Conservation (phyloP, 768 basidiomycete species). For the Tylopilus plumbeoviolaceoides region DNA sequence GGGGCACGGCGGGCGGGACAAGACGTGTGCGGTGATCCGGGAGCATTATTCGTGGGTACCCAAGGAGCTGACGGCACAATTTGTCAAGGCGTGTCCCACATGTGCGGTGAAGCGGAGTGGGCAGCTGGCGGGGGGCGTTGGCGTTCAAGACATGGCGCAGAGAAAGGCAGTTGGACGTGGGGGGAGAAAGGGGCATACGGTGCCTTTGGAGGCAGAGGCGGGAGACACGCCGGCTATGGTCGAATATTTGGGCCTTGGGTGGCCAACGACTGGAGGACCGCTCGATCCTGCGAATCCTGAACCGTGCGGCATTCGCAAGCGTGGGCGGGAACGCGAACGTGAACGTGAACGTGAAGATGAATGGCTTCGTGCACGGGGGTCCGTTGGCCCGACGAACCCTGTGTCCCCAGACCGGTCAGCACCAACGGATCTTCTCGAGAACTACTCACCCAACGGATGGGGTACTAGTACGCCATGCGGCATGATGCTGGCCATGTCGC, state of each 20-base stretch:
- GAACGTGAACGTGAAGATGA: not conserved
- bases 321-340: no score
- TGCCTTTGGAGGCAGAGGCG: not conserved
- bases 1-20: constrained; percentile 76
- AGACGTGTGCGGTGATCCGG: constrained; percentile 63
- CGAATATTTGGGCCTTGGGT: constrained; percentile 1
- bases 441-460: constrained; percentile 4
- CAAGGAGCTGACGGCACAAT: constrained; percentile 76
- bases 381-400: not conserved
- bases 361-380: not conserved
- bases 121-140: constrained; percentile 24
- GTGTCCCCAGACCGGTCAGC: not conserved
- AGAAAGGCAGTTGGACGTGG: not conserved
- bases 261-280: constrained; percentile 25
- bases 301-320: constrained; percentile 12
- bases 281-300: constrained; percentile 22
- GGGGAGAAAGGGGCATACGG: not conserved
- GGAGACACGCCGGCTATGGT: not conserved
- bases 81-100: constrained; percentile 76
- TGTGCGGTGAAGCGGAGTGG: constrained; percentile 50
- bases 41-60: constrained; percentile 80
- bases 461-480: not conserved
- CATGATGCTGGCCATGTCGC: not conserved
- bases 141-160: not conserved
- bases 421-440: not conserved